Evolutionary conservation across 2,329 filamentous ascomycete genomes (phyloP).

Genomic region (Fusarium caatingaense): DNA sequence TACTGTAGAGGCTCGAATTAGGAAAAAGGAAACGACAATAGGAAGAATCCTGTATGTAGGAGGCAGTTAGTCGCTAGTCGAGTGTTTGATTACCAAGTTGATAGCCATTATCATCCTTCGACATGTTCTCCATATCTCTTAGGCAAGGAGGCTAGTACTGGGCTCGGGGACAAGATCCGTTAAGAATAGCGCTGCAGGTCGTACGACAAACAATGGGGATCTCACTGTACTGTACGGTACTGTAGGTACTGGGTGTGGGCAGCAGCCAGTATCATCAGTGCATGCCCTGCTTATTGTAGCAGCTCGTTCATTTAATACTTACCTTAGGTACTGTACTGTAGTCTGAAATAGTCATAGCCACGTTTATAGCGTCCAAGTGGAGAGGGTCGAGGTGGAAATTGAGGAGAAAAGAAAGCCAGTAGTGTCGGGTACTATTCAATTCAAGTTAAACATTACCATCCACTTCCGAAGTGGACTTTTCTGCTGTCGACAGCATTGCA

Average conservation of each 20-base stretch:
- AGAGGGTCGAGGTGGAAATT: slow-evolving; percentile 2
- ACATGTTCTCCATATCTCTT: slow-evolving; percentile 2
- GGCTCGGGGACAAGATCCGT: slow-evolving; percentile 5
- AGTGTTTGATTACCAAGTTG: slow-evolving; percentile 33
- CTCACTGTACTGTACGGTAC: background rate
- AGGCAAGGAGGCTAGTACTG: slow-evolving; percentile 9
- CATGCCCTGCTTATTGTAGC: background rate
- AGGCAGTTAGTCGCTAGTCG: slow-evolving; percentile 4
- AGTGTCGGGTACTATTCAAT: background rate
- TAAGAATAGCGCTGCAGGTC: background rate
- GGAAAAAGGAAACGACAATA: slow-evolving; percentile 10
- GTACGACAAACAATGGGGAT: slow-evolving; percentile 1
- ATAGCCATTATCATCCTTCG: slow-evolving; percentile 1
- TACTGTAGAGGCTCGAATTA: background rate
- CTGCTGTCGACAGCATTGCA: background rate
- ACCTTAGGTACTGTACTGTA: background rate
- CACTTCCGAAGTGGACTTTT: background rate
- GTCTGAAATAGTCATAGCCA: slow-evolving; percentile 1
- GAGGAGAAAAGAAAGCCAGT: slow-evolving; percentile 19
- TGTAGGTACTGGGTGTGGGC: background rate
- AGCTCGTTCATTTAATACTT: background rate
- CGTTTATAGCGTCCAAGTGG: background rate
- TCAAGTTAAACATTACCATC: slow-evolving; percentile 3
- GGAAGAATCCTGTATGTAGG: background rate
- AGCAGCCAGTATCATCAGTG: background rate